Conservation (phyloP, 176 grass and related monocot species). For the Hordeum marinum region DNA sequence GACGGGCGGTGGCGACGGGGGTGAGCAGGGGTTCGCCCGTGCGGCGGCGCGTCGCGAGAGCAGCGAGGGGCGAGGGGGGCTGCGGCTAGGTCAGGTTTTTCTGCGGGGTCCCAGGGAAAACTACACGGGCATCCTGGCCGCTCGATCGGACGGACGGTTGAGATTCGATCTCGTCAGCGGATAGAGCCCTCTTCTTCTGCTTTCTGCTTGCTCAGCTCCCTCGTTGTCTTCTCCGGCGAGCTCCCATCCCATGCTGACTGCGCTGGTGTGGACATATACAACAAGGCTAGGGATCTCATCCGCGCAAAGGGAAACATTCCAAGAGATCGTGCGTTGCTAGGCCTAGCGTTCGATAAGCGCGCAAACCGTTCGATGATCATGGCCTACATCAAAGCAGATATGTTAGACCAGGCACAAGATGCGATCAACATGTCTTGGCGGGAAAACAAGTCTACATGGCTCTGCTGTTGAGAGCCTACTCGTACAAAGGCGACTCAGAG, state of each 20-base stretch:
- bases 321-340: conserved; percentile 50
- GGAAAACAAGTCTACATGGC: conserved; percentile 84
- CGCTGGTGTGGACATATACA: not conserved
- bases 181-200: conserved; percentile 18
- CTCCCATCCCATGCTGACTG: not conserved
- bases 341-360: conserved; percentile 42
- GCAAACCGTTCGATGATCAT: conserved; percentile 83
- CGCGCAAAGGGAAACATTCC: conserved; percentile 33
- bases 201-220: not conserved
- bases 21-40: no score
- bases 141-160: conserved; percentile 7
- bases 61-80: no score
- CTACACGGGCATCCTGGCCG: not conserved
- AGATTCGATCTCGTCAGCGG: not conserved
- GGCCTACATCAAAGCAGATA: conserved; percentile 77
- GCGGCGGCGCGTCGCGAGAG: no score
- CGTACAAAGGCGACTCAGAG: conserved; percentile 47
- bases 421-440: conserved; percentile 46
- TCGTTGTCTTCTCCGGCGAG: not conserved
- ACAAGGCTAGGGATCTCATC: not conserved
- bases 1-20: no score
- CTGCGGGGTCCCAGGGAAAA: not conserved
- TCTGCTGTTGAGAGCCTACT: conserved; percentile 68
- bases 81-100: no score
- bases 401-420: conserved; percentile 48